These are phyloP conservation scores for Immersiella caudata DNA, from an alignment of 495 filamentous ascomycete species.

Conservation along the genomic window DNA sequence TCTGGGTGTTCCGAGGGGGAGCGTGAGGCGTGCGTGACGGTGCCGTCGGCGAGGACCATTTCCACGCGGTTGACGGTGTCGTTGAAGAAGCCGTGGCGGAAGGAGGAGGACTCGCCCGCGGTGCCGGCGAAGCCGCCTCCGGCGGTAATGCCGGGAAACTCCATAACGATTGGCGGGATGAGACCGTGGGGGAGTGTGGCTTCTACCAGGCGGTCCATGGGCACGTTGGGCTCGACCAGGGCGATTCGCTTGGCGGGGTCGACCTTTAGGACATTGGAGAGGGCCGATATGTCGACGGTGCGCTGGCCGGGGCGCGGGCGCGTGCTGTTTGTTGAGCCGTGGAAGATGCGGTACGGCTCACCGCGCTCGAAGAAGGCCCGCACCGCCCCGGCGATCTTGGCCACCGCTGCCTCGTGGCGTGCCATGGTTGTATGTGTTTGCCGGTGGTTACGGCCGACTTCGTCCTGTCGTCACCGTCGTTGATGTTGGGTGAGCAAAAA, in stretches of 20 bases:
- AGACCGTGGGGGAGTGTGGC: conserved; percentile 55
- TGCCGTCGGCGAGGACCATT: conserved; percentile 60
- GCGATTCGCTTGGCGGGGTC: conserved; percentile 43
- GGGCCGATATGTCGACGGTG: conserved; percentile 46
- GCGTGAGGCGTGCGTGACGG: no score
- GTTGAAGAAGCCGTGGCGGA: conserved; percentile 63
- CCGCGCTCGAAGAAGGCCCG: conserved; percentile 58
- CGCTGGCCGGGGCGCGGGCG: conserved; percentile 51
- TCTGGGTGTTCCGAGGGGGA: no score
- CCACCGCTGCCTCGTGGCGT: conserved; percentile 29
- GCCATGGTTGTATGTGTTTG: conserved; percentile 26
- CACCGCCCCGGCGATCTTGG: conserved; percentile 46
- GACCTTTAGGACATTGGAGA: conserved; percentile 45
- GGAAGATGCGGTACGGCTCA: conserved; percentile 72
- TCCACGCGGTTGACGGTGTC: conserved; percentile 57
- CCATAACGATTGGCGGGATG: conserved; percentile 61
- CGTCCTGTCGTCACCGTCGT: background rate
- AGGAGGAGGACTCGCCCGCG: conserved; percentile 61
- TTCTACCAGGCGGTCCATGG: conserved; percentile 64
- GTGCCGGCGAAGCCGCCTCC: conserved; percentile 66
- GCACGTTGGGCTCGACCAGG: conserved; percentile 66
- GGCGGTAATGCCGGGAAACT: conserved; percentile 66
- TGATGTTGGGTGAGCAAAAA: background rate
- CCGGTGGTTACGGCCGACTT: background rate
- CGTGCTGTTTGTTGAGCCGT: conserved; percentile 77